Percentiles rank a stretch among this genome's conserved stretches.
phyloP scores from a whole-genome alignment of 2,329 filamentous ascomycete species.

The Fusarium sp. region DNA sequence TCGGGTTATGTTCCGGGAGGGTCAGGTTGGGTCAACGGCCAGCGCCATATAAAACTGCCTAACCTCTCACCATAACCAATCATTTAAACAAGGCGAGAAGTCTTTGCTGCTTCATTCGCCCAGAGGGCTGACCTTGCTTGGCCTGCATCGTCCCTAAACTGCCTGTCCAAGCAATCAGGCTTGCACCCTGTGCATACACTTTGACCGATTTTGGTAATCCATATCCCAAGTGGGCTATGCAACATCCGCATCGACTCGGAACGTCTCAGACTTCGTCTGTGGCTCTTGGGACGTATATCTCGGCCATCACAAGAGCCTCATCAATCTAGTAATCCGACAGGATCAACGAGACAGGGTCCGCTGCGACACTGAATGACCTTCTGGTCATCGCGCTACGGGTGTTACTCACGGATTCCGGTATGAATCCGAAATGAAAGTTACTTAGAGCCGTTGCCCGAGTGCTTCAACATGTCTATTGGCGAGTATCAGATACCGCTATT shows the following conservation, averaged over 20 bases:
- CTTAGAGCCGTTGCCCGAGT: constrained; percentile 38
- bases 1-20: constrained; percentile 43
- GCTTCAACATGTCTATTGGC: constrained; percentile 39
- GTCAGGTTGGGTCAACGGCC: constrained; percentile 42
- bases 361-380: constrained; percentile 32
- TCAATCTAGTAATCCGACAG: constrained; percentile 36
- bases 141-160: constrained; percentile 32
- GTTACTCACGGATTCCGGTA: constrained; percentile 35
- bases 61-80: constrained; percentile 42
- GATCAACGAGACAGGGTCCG: constrained; percentile 27
- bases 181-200: constrained; percentile 31
- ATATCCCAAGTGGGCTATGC: constrained; percentile 35
- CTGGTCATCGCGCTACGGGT: constrained; percentile 36
- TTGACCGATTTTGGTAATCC: constrained; percentile 38
- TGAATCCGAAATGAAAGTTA: constrained; percentile 29
- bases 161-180: constrained; percentile 37
- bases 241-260: constrained; percentile 30
- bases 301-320: constrained; percentile 39
- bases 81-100: constrained; percentile 42
- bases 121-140: constrained; percentile 37
- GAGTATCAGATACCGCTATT: constrained; percentile 42
- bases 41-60: constrained; percentile 45
- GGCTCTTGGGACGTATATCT: constrained; percentile 32
- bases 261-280: constrained; percentile 38
- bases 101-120: constrained; percentile 29